Conservation (phyloP, 73 alveolate genomes). For the Blepharisma stoltei region DNA sequence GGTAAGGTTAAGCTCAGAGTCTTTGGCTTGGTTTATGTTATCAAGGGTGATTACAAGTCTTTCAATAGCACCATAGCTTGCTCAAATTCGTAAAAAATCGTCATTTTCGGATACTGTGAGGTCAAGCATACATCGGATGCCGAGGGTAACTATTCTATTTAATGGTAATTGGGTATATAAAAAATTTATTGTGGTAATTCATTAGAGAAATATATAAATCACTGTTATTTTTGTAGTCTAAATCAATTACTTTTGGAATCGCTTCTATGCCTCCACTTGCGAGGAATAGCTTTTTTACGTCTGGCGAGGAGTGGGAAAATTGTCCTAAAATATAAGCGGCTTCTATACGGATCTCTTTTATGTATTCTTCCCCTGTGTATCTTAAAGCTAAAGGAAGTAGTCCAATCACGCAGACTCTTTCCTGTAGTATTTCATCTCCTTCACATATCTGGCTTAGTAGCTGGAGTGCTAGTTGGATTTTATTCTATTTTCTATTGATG, state of each 20-base stretch:
- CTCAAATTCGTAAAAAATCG: conserved; percentile 7
- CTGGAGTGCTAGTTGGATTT: background rate
- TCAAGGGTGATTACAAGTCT: conserved; percentile 5
- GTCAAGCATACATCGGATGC: background rate
- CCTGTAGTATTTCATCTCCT: conserved; percentile 33
- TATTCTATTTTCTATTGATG: too few species aligned
- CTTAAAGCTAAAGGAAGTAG: conserved; percentile 34
- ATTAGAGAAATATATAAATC: too few species aligned
- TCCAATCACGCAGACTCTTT: conserved; percentile 42
- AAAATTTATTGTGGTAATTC: too few species aligned
- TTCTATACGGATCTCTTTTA: conserved; percentile 49
- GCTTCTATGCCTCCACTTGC: conserved; percentile 49
- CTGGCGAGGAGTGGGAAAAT: conserved; percentile 28
- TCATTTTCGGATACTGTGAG: background rate
- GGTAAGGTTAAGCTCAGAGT: background rate
- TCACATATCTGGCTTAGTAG: conserved; percentile 47
- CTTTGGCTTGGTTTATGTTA: conserved; percentile 15
- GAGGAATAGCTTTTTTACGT: conserved; percentile 33
- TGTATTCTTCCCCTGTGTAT: conserved; percentile 40
- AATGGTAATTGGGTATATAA: too few species aligned
- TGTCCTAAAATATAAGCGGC: conserved; percentile 47
- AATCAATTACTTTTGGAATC: conserved; percentile 41
- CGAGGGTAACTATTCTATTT: background rate
- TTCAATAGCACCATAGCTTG: background rate
- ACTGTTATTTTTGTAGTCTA: conserved; percentile 34